Percentiles rank a stretch among this genome's conserved stretches.
phyloP scores from a whole-genome alignment of 805 yeast species.

The Myxozyma neotropica region DNA sequence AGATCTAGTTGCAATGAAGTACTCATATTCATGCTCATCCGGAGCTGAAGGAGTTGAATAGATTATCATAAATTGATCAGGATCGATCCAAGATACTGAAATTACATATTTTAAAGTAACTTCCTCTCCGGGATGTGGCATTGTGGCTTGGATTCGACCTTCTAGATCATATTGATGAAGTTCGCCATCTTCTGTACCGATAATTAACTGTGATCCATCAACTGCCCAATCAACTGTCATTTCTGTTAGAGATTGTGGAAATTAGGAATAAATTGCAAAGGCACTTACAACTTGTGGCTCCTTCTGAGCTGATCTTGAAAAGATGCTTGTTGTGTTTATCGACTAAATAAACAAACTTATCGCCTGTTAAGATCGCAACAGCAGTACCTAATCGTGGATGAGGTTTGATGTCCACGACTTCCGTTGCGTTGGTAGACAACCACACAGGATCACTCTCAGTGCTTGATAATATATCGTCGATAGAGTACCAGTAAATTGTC shows the following conservation, averaged over 20 bases:
- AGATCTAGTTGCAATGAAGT: slow-evolving; percentile 28
- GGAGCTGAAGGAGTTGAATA: slow-evolving; percentile 31
- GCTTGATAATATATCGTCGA: background rate
- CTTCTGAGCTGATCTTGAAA: background rate
- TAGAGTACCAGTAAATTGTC: slow-evolving; percentile 20
- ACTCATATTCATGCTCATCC: slow-evolving; percentile 33
- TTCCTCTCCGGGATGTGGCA: slow-evolving; percentile 28
- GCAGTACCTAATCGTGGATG: background rate
- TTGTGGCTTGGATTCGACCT: slow-evolving; percentile 17
- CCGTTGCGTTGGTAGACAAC: background rate
- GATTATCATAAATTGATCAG: slow-evolving; percentile 33
- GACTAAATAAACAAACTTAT: background rate
- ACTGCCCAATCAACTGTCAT: slow-evolving; percentile 38
- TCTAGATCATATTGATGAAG: slow-evolving; percentile 24
- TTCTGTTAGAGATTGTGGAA: background rate
- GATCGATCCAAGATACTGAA: slow-evolving; percentile 35
- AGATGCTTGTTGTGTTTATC: background rate
- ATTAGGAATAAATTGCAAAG: background rate
- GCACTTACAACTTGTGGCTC: slow-evolving; percentile 5
- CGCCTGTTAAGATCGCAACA: background rate
- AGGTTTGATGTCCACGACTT: slow-evolving; percentile 14
- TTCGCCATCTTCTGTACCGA: slow-evolving; percentile 34
- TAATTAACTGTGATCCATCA: slow-evolving; percentile 37
- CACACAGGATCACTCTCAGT: background rate
- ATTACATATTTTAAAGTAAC: slow-evolving; percentile 9